Evolutionary conservation across 495 filamentous ascomycete species (phyloP).

Genomic region (Aspergillus sparsus): DNA sequence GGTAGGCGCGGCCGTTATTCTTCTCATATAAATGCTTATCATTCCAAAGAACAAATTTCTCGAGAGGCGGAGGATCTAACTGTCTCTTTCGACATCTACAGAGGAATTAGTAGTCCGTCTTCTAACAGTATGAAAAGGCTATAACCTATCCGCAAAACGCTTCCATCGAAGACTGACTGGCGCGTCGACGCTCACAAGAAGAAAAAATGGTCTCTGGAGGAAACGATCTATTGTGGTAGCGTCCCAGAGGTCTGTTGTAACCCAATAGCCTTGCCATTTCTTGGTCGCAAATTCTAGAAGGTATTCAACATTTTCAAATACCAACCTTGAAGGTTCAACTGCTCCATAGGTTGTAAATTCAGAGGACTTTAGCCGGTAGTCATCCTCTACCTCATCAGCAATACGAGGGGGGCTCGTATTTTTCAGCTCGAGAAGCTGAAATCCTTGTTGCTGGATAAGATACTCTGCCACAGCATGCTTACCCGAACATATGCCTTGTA

Average conservation of each 20-base stretch:
- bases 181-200: slow-evolving; percentile 89
- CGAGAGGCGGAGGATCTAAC: slow-evolving; percentile 58
- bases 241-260: slow-evolving; percentile 77
- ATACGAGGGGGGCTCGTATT: slow-evolving; percentile 21
- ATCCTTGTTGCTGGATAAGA: slow-evolving; percentile 74
- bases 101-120: slow-evolving; percentile 1
- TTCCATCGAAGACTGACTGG: slow-evolving; percentile 81
- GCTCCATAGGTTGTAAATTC: slow-evolving; percentile 26
- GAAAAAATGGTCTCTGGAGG: slow-evolving; percentile 81
- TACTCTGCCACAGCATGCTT: slow-evolving; percentile 85
- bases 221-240: slow-evolving; percentile 69
- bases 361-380: slow-evolving; percentile 35
- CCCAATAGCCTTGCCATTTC: slow-evolving; percentile 77
- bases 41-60: slow-evolving; percentile 73
- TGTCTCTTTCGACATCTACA: slow-evolving; percentile 46
- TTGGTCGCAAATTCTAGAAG: slow-evolving; percentile 85
- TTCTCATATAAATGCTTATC: slow-evolving; percentile 77
- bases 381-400: slow-evolving; percentile 34
- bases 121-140: background rate
- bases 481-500: slow-evolving; percentile 81
- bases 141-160: slow-evolving; percentile 61
- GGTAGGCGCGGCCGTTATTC: slow-evolving; percentile 61
- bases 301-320: slow-evolving; percentile 59
- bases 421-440: slow-evolving; percentile 50
- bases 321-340: slow-evolving; percentile 25